Evolutionary conservation across 441 rosid species (phyloP).

Genomic region (Eugenia klotzschiana): DNA sequence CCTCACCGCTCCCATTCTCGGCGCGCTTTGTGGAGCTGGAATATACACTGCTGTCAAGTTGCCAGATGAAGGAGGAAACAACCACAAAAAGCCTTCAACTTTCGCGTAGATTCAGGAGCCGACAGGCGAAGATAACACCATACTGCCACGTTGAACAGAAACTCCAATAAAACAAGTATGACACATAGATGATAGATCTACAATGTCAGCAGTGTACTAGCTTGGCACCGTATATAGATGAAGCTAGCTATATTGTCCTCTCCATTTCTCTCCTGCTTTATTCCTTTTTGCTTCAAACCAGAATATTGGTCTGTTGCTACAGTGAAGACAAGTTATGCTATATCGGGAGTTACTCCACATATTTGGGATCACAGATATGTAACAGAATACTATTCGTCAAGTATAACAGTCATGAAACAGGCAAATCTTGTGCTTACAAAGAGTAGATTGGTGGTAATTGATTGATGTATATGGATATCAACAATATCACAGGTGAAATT

Average conservation of each 20-base stretch:
- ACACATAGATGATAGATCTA: neutral
- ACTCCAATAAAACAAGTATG: neutral
- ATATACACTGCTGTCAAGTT: conserved; percentile 60
- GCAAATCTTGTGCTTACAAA: neutral
- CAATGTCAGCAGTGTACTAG: neutral
- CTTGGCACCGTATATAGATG: neutral
- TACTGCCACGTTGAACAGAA: neutral
- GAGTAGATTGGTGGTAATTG: neutral
- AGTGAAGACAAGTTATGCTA: neutral
- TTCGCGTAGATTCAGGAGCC: conserved; percentile 31
- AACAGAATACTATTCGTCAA: neutral
- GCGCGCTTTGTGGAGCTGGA: conserved; percentile 70
- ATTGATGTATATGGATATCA: neutral
- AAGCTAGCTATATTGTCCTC: neutral
- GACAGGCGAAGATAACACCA: neutral
- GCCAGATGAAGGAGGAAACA: conserved; percentile 39
- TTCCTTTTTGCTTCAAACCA: neutral
- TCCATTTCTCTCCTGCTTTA: neutral
- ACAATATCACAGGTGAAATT: neutral
- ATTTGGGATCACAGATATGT: neutral
- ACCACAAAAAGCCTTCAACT: conserved; percentile 10
- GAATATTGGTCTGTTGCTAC: neutral
- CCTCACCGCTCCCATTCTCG: conserved; percentile 65
- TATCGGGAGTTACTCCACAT: too few species aligned
- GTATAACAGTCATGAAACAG: neutral